Base-by-base conservation (phyloP, 2,329 filamentous ascomycete genomes). In the Ophiostoma fasciatum region DNA sequence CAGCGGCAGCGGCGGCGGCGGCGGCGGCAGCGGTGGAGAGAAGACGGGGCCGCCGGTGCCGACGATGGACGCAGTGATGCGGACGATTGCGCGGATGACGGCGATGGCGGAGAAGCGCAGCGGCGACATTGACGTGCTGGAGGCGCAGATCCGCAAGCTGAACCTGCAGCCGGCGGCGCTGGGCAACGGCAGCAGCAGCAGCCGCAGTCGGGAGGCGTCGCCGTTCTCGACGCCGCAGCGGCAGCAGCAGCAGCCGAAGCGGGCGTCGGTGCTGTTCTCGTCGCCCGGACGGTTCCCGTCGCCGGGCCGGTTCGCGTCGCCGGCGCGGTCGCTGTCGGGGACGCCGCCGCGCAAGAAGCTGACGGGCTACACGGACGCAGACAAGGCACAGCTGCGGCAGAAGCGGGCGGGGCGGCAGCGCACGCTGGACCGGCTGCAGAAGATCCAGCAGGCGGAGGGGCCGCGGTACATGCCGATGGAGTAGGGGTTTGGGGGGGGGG, bases 61-160 rank as follows among this genome's bases (percentile, higher is more conserved):
- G 0, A 94, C 87, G 0, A 82, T 94, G 9, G 90, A 94, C 48
- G 83, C 84, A 0, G 82, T 98, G 15, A 78, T 87, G 46, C 82
- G 82, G 41, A 98, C 90, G 1, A 93, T 98, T 45, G 66, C 67
- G 39, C 94, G 90, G 51, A 87, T 98, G 80, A 94, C 87, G 23
- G 71, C 66, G 41, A 88, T 94, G 78, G 82, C 82, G 0, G 83
- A 96, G 63, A 83, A 84, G 59, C 82, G 83, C 52, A 90, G 82
- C 51, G 82, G 79, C 39, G 88, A 96, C 48, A 76, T 98, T 35
- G 84, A 94, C 53, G 74, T 94, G 7, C 67, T 96, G 22, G 90
- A 96, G 58, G 73, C 77, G 32, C 82, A 94, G 52, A 74, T 98
- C 60, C 76, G 80, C 40, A 82, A 76, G 52, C 58, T 92, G 17